Conservation (phyloP, 306 rosid species). For the Dalbergia cultrata region DNA sequence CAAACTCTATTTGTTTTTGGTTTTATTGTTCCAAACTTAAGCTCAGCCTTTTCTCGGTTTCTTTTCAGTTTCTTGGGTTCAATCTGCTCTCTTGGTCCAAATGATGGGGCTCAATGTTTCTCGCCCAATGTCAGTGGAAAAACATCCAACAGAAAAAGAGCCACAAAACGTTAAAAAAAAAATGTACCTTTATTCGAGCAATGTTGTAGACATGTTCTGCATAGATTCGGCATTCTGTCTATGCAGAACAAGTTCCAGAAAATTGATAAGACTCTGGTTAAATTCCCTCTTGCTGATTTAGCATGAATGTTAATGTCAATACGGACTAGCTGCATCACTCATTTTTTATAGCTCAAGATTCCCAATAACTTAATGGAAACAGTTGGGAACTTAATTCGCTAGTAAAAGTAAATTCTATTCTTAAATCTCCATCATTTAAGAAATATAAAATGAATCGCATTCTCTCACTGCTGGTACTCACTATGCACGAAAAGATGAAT, state of each 20-base stretch:
- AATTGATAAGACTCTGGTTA: not conserved
- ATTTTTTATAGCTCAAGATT: constrained; percentile 26
- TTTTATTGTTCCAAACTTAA: not conserved
- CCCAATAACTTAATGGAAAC: constrained; percentile 31
- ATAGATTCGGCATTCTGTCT: not conserved
- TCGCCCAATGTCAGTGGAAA: not conserved
- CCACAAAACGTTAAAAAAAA: too few species aligned
- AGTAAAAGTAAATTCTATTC: constrained; percentile 43
- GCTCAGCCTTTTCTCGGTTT: not conserved
- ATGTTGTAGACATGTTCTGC: not conserved
- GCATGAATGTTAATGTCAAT: not conserved
- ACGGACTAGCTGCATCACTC: constrained; percentile 13
- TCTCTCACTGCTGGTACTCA: constrained; percentile 24
- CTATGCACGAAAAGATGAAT: constrained; percentile 24
- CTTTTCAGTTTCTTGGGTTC: not conserved
- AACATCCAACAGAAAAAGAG: too few species aligned
- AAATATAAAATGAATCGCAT: constrained; percentile 34
- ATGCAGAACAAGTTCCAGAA: not conserved
- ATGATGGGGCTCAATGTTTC: not conserved
- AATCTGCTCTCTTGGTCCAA: constrained; percentile 10
- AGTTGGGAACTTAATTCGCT: constrained; percentile 24
- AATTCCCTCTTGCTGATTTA: not conserved
- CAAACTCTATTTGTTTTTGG: not conserved
- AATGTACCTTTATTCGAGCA: not conserved
- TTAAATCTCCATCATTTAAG: constrained; percentile 29